Conservation (phyloP, 106 monocot species). For the Dioscorea zingiberensis region DNA sequence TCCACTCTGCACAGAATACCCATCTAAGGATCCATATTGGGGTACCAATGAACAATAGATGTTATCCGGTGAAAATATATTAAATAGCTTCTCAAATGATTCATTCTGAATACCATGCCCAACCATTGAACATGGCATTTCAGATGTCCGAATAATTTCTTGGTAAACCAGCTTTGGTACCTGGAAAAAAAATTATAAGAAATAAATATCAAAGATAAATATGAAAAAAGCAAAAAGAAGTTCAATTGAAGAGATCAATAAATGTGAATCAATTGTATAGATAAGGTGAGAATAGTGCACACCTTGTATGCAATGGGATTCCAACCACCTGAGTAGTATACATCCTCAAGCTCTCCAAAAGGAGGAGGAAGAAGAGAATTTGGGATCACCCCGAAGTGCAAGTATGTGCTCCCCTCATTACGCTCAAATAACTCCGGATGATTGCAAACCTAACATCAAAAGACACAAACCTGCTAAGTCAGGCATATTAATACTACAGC, state of each 20-base stretch:
- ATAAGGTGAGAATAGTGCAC: not conserved
- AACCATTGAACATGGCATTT: slow-evolving; percentile 25
- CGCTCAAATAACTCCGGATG: slow-evolving; percentile 99
- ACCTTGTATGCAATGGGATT: slow-evolving; percentile 94
- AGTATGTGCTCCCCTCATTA: slow-evolving; percentile 88
- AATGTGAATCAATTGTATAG: too few species aligned
- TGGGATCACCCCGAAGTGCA: slow-evolving; percentile 78
- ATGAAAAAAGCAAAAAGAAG: not conserved
- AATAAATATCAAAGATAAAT: not conserved
- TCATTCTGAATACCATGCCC: slow-evolving; percentile 15
- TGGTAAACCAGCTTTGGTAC: slow-evolving; percentile 75
- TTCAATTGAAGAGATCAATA: not conserved
- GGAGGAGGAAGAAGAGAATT: slow-evolving; percentile 76
- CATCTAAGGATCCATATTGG: slow-evolving; percentile 13
- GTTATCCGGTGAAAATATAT: slow-evolving; percentile 66
- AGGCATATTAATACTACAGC: too few species aligned
- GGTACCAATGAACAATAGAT: slow-evolving; percentile 42
- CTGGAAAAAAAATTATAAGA: slow-evolving; percentile 32
- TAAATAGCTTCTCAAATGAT: slow-evolving; percentile 51
- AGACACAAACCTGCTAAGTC: not conserved
- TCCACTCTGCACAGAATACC: slow-evolving; percentile 22
- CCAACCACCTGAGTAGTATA: slow-evolving; percentile 68
- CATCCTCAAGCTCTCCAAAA: slow-evolving; percentile 72
- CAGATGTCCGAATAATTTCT: slow-evolving; percentile 29
- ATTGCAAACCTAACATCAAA: slow-evolving; percentile 75